A percentile compares a stretch with the other conserved stretches of the same genome.
These are phyloP conservation scores for Centaurea solstitialis DNA, from an alignment of 129 eudicot species.

Conservation along the genomic window DNA sequence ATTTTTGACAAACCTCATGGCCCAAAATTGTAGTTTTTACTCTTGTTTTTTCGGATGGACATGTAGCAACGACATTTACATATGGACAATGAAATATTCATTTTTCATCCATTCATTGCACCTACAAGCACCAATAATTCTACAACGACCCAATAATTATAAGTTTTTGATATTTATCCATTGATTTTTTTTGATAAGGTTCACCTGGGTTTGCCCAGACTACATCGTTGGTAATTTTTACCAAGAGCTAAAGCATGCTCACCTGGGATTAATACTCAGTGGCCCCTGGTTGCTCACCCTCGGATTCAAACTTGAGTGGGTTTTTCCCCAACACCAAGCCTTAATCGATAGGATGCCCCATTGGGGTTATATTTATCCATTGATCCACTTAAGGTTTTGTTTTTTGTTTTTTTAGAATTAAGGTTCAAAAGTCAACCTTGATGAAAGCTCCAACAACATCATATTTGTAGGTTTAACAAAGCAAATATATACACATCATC, in stretches of 20 bases:
- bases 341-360: too few species aligned
- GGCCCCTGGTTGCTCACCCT: too few species aligned
- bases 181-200: too few species aligned
- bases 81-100: not conserved
- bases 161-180: not conserved
- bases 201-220: too few species aligned
- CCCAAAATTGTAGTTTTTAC: too few species aligned
- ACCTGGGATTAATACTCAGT: too few species aligned
- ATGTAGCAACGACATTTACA: not conserved
- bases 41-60: not conserved
- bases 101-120: not conserved
- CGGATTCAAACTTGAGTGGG: too few species aligned
- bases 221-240: too few species aligned
- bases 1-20: too few species aligned
- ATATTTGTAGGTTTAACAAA: not conserved
- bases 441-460: not conserved
- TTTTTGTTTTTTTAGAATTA: not conserved
- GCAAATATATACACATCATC: slow-evolving; percentile 10
- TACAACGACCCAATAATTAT: not conserved
- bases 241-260: too few species aligned
- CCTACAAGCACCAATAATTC: not conserved
- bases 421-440: not conserved
- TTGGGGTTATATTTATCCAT: not conserved
- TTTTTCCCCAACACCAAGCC: too few species aligned
- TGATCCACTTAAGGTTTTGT: not conserved